phyloP scores from a whole-genome alignment of 164 flowering plant genomes.

The Paratinospora sagittata region DNA sequence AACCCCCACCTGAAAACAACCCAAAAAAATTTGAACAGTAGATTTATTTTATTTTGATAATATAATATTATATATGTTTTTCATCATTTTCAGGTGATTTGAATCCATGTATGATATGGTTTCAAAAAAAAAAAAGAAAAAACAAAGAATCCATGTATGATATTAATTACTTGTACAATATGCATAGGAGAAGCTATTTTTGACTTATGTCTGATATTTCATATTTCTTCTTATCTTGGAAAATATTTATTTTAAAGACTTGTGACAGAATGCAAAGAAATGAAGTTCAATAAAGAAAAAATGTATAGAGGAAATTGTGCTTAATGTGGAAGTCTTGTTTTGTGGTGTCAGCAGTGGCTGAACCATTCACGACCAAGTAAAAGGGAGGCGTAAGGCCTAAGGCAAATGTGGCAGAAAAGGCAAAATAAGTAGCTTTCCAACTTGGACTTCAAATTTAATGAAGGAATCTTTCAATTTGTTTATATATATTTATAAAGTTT shows the following conservation, averaged over 20 bases:
- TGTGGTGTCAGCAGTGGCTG: constrained; percentile 14
- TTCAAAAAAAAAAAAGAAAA: too few species aligned
- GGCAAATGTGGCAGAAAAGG: constrained; percentile 9
- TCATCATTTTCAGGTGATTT: too few species aligned
- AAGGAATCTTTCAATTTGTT: constrained; percentile 2
- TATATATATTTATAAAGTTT: too few species aligned
- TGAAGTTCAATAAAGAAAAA: neutral
- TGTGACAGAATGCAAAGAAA: neutral
- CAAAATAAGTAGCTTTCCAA: constrained; percentile 10
- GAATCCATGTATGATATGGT: too few species aligned
- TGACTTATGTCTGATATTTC: neutral
- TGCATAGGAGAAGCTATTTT: too few species aligned
- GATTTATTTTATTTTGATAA: too few species aligned
- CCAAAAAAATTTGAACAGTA: too few species aligned
- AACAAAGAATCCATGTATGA: too few species aligned
- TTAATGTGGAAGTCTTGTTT: constrained; percentile 15
- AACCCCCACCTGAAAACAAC: too few species aligned
- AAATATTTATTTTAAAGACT: neutral
- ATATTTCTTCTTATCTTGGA: neutral
- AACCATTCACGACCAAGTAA: constrained; percentile 12
- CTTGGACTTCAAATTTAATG: constrained; percentile 4
- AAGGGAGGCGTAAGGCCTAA: constrained; percentile 18
- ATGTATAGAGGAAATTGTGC: constrained; percentile 5
- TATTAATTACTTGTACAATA: neutral
- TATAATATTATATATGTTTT: too few species aligned